These are phyloP conservation scores for Backusella tarrabulga DNA, from an alignment of 192 early-diverging fungal genomes.

Conservation along the genomic window DNA sequence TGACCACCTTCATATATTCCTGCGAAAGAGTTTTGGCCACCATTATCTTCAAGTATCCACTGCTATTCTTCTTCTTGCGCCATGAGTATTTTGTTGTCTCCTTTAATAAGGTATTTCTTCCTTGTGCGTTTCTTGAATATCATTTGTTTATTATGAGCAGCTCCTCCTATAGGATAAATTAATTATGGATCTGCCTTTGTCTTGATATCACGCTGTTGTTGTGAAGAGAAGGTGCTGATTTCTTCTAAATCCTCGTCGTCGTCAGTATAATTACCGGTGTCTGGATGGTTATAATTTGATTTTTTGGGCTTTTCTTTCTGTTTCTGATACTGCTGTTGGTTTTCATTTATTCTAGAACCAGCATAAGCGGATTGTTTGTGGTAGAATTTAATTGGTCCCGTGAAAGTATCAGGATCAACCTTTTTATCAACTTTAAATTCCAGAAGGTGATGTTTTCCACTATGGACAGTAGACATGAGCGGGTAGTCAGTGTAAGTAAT, in stretches of 20 bases:
- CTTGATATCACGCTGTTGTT: conserved; percentile 28
- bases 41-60: conserved; percentile 78
- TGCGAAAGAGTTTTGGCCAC: conserved; percentile 60
- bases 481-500: conserved; percentile 58
- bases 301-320: background rate
- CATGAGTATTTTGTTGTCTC: conserved; percentile 64
- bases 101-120: conserved; percentile 70
- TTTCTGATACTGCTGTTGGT: background rate
- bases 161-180: conserved; percentile 72
- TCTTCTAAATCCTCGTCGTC: background rate
- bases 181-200: conserved; percentile 55
- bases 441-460: conserved; percentile 63
- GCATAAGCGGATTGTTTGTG: conserved; percentile 30
- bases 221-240: too few species aligned
- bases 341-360: background rate
- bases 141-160: conserved; percentile 71
- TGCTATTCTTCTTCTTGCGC: conserved; percentile 70
- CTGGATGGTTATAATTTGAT: background rate
- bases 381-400: conserved; percentile 55
- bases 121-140: conserved; percentile 80
- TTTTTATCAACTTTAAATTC: conserved; percentile 54
- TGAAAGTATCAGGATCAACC: conserved; percentile 54
- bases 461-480: conserved; percentile 51
- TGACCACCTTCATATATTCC: conserved; percentile 74
- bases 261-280: background rate